A percentile compares a stretch with the other conserved stretches of the same genome.
Evolutionary conservation across 1,139 yeast species (phyloP).

Genomic region (Taiozyma sp.): DNA sequence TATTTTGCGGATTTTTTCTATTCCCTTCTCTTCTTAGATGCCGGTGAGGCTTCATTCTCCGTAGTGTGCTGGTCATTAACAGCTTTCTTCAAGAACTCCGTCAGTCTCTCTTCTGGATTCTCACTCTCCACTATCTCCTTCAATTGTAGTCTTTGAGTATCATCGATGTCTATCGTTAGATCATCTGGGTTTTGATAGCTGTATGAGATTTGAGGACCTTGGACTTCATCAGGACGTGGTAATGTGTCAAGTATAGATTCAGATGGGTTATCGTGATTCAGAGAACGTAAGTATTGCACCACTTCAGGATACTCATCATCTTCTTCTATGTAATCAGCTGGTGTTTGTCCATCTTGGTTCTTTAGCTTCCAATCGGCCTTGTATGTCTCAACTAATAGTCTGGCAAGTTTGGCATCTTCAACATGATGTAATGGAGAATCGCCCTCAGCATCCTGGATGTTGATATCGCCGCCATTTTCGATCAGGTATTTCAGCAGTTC

Average conservation of each 20-base stretch:
- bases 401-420: conserved; percentile 66
- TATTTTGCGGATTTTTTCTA: neutral
- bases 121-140: conserved; percentile 72
- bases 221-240: conserved; percentile 37
- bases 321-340: conserved; percentile 64
- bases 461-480: conserved; percentile 67
- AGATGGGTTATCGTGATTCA: conserved; percentile 33
- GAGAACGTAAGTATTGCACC: conserved; percentile 50
- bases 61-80: conserved; percentile 43
- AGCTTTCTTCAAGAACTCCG: conserved; percentile 59
- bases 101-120: conserved; percentile 70
- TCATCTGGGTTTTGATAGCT: conserved; percentile 44
- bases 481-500: conserved; percentile 60
- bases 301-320: conserved; percentile 85
- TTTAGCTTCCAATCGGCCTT: conserved; percentile 58
- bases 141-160: conserved; percentile 55
- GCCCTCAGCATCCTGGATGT: conserved; percentile 81
- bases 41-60: conserved; percentile 11
- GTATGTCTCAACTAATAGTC: conserved; percentile 54
- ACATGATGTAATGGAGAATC: conserved; percentile 94
- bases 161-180: conserved; percentile 33
- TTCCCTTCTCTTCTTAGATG: conserved; percentile 24
- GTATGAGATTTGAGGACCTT: conserved; percentile 55
- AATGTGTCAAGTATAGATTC: conserved; percentile 26
- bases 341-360: conserved; percentile 71